Conservation (phyloP, 768 basidiomycete species). For the Leccinum olivaceopallidum region DNA sequence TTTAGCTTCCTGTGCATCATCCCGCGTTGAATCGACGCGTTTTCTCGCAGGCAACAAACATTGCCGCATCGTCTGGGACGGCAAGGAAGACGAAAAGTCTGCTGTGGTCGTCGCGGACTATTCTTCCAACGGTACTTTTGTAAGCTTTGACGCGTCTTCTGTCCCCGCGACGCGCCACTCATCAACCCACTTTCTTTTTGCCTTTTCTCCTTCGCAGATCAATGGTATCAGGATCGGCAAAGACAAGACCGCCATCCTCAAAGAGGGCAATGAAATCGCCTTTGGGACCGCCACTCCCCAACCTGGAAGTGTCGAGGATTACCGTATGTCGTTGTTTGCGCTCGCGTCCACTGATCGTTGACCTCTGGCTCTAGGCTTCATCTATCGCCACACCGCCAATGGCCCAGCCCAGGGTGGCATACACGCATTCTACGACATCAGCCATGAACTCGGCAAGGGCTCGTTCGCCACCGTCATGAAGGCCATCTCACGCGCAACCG, state of each 20-base stretch:
- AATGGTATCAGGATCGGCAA: constrained; percentile 43
- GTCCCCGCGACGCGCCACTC: constrained; percentile 10
- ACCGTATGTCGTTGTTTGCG: constrained; percentile 50
- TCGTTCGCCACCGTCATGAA: constrained; percentile 91
- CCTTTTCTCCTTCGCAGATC: constrained; percentile 26
- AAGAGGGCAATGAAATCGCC: constrained; percentile 79
- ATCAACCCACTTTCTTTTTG: constrained; percentile 1
- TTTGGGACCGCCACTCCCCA: constrained; percentile 65
- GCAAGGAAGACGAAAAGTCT: constrained; percentile 31
- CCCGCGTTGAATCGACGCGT: constrained; percentile 27
- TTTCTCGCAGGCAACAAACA: constrained; percentile 38
- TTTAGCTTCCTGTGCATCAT: constrained; percentile 13
- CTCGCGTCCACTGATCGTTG: background rate
- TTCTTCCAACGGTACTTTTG: constrained; percentile 48
- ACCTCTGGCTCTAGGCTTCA: constrained; percentile 50
- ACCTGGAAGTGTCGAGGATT: constrained; percentile 61
- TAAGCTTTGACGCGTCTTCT: constrained; percentile 25
- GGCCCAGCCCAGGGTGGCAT: constrained; percentile 52
- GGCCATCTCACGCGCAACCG: constrained; percentile 70
- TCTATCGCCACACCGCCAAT: constrained; percentile 65
- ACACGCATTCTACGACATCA: constrained; percentile 65
- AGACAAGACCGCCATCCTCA: constrained; percentile 42
- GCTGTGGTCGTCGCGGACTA: constrained; percentile 36
- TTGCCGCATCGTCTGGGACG: constrained; percentile 40
- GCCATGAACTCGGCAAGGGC: constrained; percentile 79